Evolutionary conservation across 139 green algal species (phyloP).

Genomic region (Chlamydomonas applanata): DNA sequence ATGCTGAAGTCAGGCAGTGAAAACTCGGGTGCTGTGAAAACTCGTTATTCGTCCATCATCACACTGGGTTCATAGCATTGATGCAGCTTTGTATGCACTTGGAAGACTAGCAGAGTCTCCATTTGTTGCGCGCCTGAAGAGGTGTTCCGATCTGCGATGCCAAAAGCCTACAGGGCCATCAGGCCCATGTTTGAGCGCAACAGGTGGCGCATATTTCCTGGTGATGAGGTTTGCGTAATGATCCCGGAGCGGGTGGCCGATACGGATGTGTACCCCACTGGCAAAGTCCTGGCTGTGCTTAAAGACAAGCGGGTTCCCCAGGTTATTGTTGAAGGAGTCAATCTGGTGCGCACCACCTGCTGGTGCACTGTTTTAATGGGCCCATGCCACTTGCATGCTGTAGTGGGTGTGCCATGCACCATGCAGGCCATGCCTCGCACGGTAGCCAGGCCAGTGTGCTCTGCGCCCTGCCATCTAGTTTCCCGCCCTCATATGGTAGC

Average conservation of each 20-base stretch:
- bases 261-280: constrained; percentile 9
- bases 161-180: constrained; percentile 28
- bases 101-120: background rate
- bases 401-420: background rate
- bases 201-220: constrained; percentile 41
- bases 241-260: constrained; percentile 12
- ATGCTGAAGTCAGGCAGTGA: background rate
- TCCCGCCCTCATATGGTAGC: background rate
- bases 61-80: background rate
- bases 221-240: constrained; percentile 39
- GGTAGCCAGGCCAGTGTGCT: too few relatives aligned
- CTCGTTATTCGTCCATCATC: background rate
- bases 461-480: too few relatives aligned
- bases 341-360: constrained; percentile 33
- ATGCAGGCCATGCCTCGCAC: too few relatives aligned
- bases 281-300: constrained; percentile 42
- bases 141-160: constrained; percentile 1
- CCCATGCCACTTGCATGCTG: too few relatives aligned
- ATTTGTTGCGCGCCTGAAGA: background rate
- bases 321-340: constrained; percentile 51
- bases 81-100: background rate
- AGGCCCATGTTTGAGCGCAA: constrained; percentile 42
- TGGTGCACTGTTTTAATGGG: background rate
- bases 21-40: background rate
- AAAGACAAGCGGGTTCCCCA: constrained; percentile 41